Evolutionary conservation across 2,329 filamentous ascomycete genomes (phyloP), one percentile per base, ranked within the genome.

Genomic region (Lizonia empirigonia): DNA sequence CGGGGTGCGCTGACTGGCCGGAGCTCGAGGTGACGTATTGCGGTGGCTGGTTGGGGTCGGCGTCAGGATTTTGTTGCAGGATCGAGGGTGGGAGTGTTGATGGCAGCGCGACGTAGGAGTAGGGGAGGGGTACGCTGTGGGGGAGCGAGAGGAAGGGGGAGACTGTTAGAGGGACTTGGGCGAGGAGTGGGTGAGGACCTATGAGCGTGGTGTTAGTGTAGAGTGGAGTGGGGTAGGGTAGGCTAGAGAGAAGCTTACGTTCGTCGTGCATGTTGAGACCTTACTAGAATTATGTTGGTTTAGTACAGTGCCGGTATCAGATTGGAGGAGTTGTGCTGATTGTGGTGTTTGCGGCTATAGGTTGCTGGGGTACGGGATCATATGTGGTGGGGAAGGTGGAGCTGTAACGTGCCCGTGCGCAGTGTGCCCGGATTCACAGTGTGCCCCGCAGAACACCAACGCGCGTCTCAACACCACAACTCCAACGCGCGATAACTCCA

Each of bases 61-160:
- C 38, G 69, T 54, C 55, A 60, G 73, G 63, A 61, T 73, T 36
- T 49, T 38, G 42, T 51, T 81, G 80, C 7, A 85, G 82, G 26
- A 85, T 81, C 1, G 89, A 89, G 1, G 85, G 85, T 0, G 94
- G 93, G 0, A 97, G 84, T 2, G 91, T 89, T 1, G 91, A 93
- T 0, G 93, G 90, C 69, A 97, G 87, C 9, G 86, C 83, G 71
- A 92, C 93, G 82, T 97, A 97, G 63, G 91, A 96, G 78, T 97
- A 97, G 19, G 94, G 93, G 7, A 99, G 85, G 0, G 92, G 96
- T 16, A 92, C 89, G 20, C 93, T 88, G 23, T 90, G 88, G 9
- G 94, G 94, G 24, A 99, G 87, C 53, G 88, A 89, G 65, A 97
- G 85, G 78, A 97, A 97, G 20, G 94, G 94, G 3, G 93, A 97